Conservation (phyloP, 495 filamentous ascomycete species). For the Wilcoxina mikolae region DNA sequence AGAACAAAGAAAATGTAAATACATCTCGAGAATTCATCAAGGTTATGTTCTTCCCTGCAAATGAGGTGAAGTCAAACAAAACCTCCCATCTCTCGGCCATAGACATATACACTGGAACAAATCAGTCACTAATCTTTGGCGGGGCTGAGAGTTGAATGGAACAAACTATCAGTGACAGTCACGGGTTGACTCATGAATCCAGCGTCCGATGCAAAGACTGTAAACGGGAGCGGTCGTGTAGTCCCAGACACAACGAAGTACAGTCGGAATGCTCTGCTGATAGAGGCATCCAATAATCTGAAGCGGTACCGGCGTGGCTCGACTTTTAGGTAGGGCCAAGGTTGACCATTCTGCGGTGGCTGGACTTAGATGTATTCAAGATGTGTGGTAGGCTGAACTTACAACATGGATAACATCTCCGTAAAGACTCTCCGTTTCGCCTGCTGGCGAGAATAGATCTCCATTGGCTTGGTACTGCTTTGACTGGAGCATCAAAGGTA, state of each 20-base stretch:
- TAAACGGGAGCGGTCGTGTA: conserved; percentile 31
- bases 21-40: conserved; percentile 34
- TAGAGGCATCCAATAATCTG: conserved; percentile 37
- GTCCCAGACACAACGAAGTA: conserved; percentile 29
- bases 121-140: too few relatives aligned
- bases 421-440: conserved; percentile 34
- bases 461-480: conserved; percentile 39
- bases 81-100: conserved; percentile 45
- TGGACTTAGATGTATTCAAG: conserved; percentile 16
- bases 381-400: background rate
- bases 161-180: conserved; percentile 9
- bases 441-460: conserved; percentile 31
- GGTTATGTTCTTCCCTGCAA: conserved; percentile 36
- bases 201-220: conserved; percentile 39
- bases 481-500: conserved; percentile 37
- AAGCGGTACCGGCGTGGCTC: conserved; percentile 45
- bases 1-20: background rate
- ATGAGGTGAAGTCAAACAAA: conserved; percentile 39
- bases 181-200: conserved; percentile 34
- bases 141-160: too few relatives aligned
- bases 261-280: conserved; percentile 38
- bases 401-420: conserved; percentile 40
- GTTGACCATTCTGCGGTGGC: conserved; percentile 41
- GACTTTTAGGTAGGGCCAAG: conserved; percentile 42
- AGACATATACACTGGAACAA: conserved; percentile 31